A percentile compares a stretch with the other conserved stretches of the same genome.
These are phyloP conservation scores for Peronospora tabacina DNA, from an alignment of 352 stramenopile species.

Conservation along the genomic window DNA sequence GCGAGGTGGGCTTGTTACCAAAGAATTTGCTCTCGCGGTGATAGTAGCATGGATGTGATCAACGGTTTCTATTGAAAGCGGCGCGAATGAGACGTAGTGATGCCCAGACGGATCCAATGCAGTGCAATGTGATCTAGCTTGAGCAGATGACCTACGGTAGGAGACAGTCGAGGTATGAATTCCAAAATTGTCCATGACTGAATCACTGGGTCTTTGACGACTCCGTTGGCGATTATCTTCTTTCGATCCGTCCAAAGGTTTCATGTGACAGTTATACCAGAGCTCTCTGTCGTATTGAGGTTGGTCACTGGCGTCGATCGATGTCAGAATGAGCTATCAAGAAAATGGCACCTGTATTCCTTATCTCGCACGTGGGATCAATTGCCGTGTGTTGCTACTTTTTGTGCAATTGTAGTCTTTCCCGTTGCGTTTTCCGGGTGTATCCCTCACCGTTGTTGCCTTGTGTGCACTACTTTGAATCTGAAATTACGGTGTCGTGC, in stretches of 20 bases:
- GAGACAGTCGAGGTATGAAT: constrained; percentile 2
- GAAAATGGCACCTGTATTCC: constrained; percentile 14
- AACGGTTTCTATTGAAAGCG: constrained; percentile 1
- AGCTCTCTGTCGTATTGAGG: too few species aligned
- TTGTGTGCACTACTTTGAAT: constrained; percentile 1
- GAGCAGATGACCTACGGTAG: constrained; percentile 21
- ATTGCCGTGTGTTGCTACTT: constrained; percentile 12
- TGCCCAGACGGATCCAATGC: constrained; percentile 12
- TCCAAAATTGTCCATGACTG: constrained; percentile 7
- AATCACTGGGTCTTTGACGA: constrained; percentile 9
- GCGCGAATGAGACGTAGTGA: constrained; percentile 5
- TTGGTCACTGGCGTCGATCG: constrained; percentile 4
- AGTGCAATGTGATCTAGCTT: not conserved
- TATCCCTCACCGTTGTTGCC: constrained; percentile 11
- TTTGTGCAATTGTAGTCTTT: constrained; percentile 18
- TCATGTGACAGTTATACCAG: constrained; percentile 1
- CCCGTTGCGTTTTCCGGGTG: constrained; percentile 11
- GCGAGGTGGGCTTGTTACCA: not conserved
- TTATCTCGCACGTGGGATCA: constrained; percentile 15
- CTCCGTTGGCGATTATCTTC: constrained; percentile 11
- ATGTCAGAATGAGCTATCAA: constrained; percentile 25
- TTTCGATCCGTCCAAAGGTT: constrained; percentile 5
- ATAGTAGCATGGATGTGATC: not conserved
- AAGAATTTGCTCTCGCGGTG: not conserved
- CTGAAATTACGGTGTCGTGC: not conserved